Conservation (phyloP, 2,329 filamentous ascomycete genomes). For the Chrysoporthe puriensis region DNA sequence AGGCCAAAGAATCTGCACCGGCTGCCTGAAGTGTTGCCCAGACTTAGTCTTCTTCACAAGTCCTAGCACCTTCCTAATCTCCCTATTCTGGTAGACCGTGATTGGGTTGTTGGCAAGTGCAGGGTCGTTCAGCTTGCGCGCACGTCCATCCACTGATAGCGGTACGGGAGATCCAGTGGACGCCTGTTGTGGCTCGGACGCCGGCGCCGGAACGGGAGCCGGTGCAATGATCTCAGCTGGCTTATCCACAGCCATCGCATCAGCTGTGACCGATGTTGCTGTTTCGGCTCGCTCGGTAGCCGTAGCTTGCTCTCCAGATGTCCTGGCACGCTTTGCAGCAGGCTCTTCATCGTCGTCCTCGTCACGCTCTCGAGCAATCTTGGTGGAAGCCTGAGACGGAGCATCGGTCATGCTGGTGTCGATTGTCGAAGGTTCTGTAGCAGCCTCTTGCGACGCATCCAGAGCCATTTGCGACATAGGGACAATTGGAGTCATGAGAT, state of each 20-base stretch:
- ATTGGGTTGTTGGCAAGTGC: conserved; percentile 54
- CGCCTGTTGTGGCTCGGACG: conserved; percentile 37
- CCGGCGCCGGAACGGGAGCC: conserved; percentile 34
- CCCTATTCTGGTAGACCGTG: conserved; percentile 62
- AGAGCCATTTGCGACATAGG: conserved; percentile 46
- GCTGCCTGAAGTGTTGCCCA: conserved; percentile 73
- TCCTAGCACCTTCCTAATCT: conserved; percentile 67
- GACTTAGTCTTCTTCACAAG: conserved; percentile 86
- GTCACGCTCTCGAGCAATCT: conserved; percentile 76
- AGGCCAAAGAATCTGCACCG: conserved; percentile 78
- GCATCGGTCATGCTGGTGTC: conserved; percentile 48
- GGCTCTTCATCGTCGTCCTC: conserved; percentile 71
- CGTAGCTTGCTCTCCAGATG: conserved; percentile 41
- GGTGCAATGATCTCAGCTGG: conserved; percentile 35
- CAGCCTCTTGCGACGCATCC: conserved; percentile 40
- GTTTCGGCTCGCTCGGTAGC: conserved; percentile 49
- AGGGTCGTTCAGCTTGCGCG: conserved; percentile 47
- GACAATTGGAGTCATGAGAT: conserved; percentile 42
- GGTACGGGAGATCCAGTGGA: conserved; percentile 35
- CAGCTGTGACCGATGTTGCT: conserved; percentile 35
- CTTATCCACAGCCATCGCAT: conserved; percentile 38
- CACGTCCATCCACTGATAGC: conserved; percentile 35
- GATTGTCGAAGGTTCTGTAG: conserved; percentile 35
- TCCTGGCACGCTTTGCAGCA: conserved; percentile 79
- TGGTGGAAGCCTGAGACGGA: conserved; percentile 49